Base-by-base conservation (phyloP, 768 basidiomycete genomes). In the Chlorophyllum brunneum region DNA sequence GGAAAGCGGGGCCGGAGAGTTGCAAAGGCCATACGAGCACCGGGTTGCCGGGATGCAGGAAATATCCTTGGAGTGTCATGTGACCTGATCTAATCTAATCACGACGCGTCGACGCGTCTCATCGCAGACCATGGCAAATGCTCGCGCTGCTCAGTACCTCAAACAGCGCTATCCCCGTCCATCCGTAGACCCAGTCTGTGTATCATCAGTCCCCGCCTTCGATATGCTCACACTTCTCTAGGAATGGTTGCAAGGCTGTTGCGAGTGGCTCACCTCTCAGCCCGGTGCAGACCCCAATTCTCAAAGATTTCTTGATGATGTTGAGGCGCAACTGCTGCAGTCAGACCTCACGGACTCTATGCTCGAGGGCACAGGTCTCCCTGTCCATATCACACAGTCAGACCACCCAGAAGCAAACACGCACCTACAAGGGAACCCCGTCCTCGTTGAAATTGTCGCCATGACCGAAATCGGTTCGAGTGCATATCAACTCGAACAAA, bases 391-490 rank as follows among this genome's bases (percentile, higher is more conserved):
- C 42, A 56, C 67, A 5, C 56, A 66, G 10, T n/a, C 44, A 3
- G 44, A 53, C 18, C 34, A 45, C 34, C 56, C 67, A 5, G 65
- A 69, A 22, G 73, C 76, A 16, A 66, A 61, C 11, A 61, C 61
- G 9, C 58, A 57, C 4, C 64, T 77, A 1, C 60, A 65, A 8
- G 70, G 71, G 0, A 62, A 71, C 5, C 81, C 86, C 1, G 67
- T 89, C 27, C 80, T 92, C 31, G 85, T 94, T 8, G 86, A 97
- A 61, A 78, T 97, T 23, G 67, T 72, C 15, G 74, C 79, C 11
- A 78, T 95, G n/a, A 89, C 82, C 15, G 95, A 98, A 51, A 85
- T 97, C 18, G 90, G 86, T 0, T 70, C 79, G 38, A 92, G 92
- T 58, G 95, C 94, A 0, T 89, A 92, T 61, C 82, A 74, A 46